phyloP scores from a whole-genome alignment of 225 moss, liverwort and hornwort genomes.

The Antitrichia curtipendula region DNA sequence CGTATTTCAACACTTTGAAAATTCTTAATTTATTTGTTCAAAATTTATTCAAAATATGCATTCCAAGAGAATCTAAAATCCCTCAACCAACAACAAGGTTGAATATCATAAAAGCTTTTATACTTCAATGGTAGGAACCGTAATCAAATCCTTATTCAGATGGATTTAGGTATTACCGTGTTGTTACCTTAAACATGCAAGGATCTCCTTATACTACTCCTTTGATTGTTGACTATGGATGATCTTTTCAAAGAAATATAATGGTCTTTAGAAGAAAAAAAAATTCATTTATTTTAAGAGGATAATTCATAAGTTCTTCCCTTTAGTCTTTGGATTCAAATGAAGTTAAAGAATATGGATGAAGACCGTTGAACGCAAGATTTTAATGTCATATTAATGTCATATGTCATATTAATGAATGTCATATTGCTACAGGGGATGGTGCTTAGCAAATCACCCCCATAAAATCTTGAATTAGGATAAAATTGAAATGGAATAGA shows the following conservation, averaged over 20 bases:
- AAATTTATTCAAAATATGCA: neutral
- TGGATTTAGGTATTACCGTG: neutral
- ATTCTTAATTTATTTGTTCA: neutral
- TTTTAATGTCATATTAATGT: too few species aligned
- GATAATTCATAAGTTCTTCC: neutral
- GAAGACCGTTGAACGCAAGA: rapidly evolving
- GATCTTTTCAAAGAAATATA: neutral
- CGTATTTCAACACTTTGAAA: neutral
- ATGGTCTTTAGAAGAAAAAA: neutral
- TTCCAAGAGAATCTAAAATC: neutral
- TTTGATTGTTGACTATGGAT: neutral
- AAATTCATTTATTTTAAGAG: neutral
- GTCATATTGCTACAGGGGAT: neutral
- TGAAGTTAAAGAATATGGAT: neutral
- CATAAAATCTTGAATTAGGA: neutral
- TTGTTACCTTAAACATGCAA: neutral
- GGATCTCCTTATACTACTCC: neutral
- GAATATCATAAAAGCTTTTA: neutral
- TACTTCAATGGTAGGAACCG: neutral
- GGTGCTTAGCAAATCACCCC: neutral
- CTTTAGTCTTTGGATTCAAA: neutral
- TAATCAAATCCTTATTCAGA: rapidly evolving
- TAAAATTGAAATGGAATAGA: rapidly evolving
- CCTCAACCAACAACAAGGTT: neutral
- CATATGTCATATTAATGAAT: neutral